Conservation (phyloP, 2,329 filamentous ascomycete species). For the Cladophialophora exuberans region DNA sequence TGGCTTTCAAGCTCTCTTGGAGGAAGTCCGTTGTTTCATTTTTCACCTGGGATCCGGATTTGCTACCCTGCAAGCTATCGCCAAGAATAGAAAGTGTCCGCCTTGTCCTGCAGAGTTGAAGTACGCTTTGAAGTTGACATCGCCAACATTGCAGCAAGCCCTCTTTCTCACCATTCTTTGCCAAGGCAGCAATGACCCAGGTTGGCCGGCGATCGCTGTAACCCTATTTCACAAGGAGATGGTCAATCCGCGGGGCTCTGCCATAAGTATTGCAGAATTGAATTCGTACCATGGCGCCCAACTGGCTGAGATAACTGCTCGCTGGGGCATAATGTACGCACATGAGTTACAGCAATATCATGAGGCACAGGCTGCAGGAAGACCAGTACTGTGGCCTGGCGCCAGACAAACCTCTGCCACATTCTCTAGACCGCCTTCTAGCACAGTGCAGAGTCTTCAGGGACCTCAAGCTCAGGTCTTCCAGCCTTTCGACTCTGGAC, state of each 20-base stretch:
- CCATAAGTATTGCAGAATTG: conserved; percentile 3
- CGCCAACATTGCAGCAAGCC: conserved; percentile 15
- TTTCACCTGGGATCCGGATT: neutral
- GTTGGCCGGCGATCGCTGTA: neutral
- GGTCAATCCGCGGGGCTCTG: neutral
- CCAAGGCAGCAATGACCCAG: neutral
- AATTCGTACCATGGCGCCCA: neutral
- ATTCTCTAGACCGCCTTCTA: no score
- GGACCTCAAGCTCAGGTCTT: no score
- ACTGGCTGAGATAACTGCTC: neutral
- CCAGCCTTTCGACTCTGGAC: no score
- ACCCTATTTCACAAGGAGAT: conserved; percentile 6
- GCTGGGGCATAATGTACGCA: neutral
- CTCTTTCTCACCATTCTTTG: conserved; percentile 10
- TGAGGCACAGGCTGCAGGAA: neutral
- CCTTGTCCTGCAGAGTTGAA: conserved; percentile 16
- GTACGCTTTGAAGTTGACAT: conserved; percentile 10
- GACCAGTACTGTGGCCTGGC: neutral
- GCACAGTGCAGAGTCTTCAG: no score
- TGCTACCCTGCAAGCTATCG: neutral
- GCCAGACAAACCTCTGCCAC: neutral
- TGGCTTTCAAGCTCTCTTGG: neutral
- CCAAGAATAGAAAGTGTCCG: neutral
- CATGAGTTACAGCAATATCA: neutral
- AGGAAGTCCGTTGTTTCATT: conserved; percentile 9